Percentiles rank a stretch among this genome's conserved stretches.
These are phyloP conservation scores for Sporothrix dimorphospora DNA, from an alignment of 2,329 filamentous ascomycete species.

Conservation along the genomic window DNA sequence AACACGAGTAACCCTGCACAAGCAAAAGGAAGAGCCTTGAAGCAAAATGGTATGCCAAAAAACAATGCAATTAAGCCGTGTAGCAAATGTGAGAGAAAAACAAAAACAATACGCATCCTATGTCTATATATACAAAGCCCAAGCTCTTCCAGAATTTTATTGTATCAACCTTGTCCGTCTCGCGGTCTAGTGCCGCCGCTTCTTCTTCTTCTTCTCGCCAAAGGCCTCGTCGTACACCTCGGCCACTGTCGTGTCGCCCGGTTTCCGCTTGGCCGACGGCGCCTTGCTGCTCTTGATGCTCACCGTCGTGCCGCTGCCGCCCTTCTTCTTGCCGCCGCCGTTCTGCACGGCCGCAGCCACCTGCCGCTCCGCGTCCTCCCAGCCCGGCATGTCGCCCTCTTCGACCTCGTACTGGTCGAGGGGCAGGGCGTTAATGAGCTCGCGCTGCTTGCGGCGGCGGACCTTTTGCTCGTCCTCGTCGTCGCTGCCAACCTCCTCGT, in stretches of 20 bases:
- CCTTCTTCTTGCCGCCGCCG: constrained; percentile 44
- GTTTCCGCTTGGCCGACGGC: constrained; percentile 69
- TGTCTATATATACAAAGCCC: constrained; percentile 24
- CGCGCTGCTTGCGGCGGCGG: constrained; percentile 71
- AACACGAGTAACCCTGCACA: not conserved
- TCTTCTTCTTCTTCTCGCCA: constrained; percentile 56
- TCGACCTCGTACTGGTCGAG: constrained; percentile 80
- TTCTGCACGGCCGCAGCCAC: constrained; percentile 60
- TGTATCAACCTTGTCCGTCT: constrained; percentile 6
- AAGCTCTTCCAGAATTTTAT: not conserved
- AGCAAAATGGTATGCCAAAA: not conserved
- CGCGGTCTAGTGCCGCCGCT: constrained; percentile 43
- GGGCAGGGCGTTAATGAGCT: constrained; percentile 87
- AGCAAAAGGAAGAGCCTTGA: not conserved
- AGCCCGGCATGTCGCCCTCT: constrained; percentile 58
- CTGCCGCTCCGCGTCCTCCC: constrained; percentile 75
- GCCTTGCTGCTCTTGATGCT: constrained; percentile 77
- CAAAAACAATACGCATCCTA: constrained; percentile 7
- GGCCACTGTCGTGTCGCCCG: constrained; percentile 54
- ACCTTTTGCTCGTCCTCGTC: constrained; percentile 74
- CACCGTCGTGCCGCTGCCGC: constrained; percentile 63
- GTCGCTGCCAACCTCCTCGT: constrained; percentile 73
- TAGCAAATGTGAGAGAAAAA: not conserved
- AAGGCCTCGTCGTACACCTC: constrained; percentile 65
- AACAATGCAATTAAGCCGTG: not conserved